These are phyloP conservation scores for sweet orange (Citrus sinensis) DNA, from an alignment of 345 rosid genomes.

Conservation along the genomic window DVS_A1.0 CM039161.1:20517501-20518000, in stretches of 20 bases:
- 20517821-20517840: background rate
- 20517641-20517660: slow-evolving; percentile 47
- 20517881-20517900: too few species aligned
- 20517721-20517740: background rate
- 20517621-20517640: slow-evolving; percentile 49
- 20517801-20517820: too few species aligned
- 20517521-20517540: slow-evolving; percentile 48
- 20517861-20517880: background rate
- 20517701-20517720: background rate
- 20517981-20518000: too few species aligned
- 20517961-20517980: too few species aligned
- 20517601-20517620: slow-evolving; percentile 57
- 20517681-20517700: slow-evolving; percentile 40
- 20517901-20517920: too few species aligned
- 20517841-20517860: background rate
- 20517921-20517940: too few species aligned
- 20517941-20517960: too few species aligned
- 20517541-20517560: slow-evolving; percentile 27
- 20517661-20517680: slow-evolving; percentile 60
- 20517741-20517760: too few species aligned
- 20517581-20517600: slow-evolving; percentile 52
- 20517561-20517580: slow-evolving; percentile 60
- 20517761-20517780: background rate
- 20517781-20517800: too few species aligned
- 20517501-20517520: slow-evolving; percentile 60